Percentiles rank a stretch among this genome's conserved stretches.
Conservation (phyloP, 2,329 filamentous ascomycete species). For the Lachnellula suecica region DNA sequence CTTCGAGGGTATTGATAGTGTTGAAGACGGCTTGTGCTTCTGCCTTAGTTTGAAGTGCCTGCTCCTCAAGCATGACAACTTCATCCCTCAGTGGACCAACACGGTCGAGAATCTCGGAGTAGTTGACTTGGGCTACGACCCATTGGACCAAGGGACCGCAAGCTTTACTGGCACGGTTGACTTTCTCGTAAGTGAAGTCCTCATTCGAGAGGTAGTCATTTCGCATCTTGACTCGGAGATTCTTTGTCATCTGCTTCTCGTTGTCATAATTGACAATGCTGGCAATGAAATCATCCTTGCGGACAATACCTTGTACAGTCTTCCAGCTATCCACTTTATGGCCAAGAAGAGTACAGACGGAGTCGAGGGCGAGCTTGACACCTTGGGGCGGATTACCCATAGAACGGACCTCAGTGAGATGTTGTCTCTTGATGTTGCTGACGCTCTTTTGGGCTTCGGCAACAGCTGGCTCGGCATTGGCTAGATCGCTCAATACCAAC, state of each 20-base stretch:
- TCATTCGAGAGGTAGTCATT: conserved; percentile 89
- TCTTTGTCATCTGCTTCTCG: conserved; percentile 87
- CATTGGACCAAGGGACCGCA: conserved; percentile 96
- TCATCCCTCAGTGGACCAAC: conserved; percentile 92
- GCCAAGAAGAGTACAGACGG: conserved; percentile 92
- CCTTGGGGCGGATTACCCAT: conserved; percentile 91
- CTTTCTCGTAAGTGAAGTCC: conserved; percentile 94
- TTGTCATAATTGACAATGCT: conserved; percentile 98
- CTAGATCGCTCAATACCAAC: conserved; percentile 84
- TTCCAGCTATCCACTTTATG: conserved; percentile 92
- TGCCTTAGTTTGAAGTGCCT: conserved; percentile 88
- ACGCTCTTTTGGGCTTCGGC: conserved; percentile 92
- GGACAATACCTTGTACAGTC: conserved; percentile 82
- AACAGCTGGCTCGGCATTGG: conserved; percentile 89
- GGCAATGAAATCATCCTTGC: conserved; percentile 93
- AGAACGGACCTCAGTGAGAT: conserved; percentile 94
- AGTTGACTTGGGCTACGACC: conserved; percentile 95
- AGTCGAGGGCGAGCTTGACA: conserved; percentile 89
- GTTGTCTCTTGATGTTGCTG: conserved; percentile 96
- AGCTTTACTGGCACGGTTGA: conserved; percentile 93
- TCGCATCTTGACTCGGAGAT: conserved; percentile 82
- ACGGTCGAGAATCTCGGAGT: conserved; percentile 93
- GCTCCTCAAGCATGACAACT: conserved; percentile 81
- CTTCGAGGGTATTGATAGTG: conserved; percentile 79
- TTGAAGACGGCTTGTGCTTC: conserved; percentile 90